Conservation (phyloP, 2,329 filamentous ascomycete genomes). For the Exutisphaerella laricina region DNA sequence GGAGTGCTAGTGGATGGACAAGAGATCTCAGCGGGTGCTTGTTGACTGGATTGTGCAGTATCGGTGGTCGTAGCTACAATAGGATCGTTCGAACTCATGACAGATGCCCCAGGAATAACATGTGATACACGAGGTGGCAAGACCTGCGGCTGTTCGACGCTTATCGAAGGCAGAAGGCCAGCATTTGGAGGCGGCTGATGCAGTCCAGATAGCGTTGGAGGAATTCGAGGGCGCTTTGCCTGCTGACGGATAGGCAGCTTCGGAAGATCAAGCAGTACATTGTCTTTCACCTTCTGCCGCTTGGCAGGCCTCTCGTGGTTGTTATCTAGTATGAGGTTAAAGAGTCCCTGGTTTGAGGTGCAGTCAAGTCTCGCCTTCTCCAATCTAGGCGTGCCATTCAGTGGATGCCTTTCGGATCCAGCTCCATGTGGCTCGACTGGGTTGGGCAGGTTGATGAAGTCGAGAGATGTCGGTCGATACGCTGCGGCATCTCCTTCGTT, state of each 20-base stretch:
- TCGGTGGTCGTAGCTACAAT: background rate
- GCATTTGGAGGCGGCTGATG: conserved; percentile 60
- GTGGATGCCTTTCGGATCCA: conserved; percentile 28
- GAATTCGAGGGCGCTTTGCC: conserved; percentile 37
- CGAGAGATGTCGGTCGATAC: conserved; percentile 29
- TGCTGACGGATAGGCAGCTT: conserved; percentile 33
- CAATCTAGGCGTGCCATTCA: conserved; percentile 27
- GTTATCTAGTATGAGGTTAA: conserved; percentile 25
- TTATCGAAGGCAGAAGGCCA: conserved; percentile 56
- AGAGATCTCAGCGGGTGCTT: conserved; percentile 24
- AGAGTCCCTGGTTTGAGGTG: conserved; percentile 25
- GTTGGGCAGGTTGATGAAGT: conserved; percentile 34
- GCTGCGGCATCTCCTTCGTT: too few relatives aligned
- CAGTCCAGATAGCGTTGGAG: conserved; percentile 52
- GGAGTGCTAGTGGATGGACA: conserved; percentile 33
- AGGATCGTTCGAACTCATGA: background rate
- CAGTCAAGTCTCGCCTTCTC: conserved; percentile 25
- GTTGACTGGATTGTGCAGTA: conserved; percentile 14
- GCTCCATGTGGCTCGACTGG: conserved; percentile 34
- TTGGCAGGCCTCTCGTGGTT: conserved; percentile 31
- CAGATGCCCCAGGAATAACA: background rate
- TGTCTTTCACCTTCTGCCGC: conserved; percentile 20
- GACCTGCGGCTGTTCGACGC: conserved; percentile 18
- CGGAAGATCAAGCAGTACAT: conserved; percentile 29
- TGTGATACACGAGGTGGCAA: conserved; percentile 14